Conservation (phyloP, 2,329 filamentous ascomycete species). For the Bipolaris sorokiniana region DNA sequence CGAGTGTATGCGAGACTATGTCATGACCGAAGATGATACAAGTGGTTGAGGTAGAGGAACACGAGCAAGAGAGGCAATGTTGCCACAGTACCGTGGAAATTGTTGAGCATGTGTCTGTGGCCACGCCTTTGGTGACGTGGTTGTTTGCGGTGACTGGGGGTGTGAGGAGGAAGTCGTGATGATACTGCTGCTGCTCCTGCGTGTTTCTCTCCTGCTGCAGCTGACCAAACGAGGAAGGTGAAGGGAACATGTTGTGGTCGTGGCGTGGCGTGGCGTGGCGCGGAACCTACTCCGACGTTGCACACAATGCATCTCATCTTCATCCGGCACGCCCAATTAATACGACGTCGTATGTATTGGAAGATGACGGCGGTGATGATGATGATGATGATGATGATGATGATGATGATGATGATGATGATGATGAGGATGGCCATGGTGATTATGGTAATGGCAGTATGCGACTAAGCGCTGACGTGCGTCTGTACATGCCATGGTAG, state of each 20-base stretch:
- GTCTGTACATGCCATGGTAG: not conserved
- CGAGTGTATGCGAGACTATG: slow-evolving; percentile 13
- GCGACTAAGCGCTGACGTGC: slow-evolving; percentile 10
- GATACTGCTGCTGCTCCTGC: slow-evolving; percentile 3
- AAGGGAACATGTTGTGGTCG: slow-evolving; percentile 6
- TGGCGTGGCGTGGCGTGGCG: slow-evolving; percentile 20
- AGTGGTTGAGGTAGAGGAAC: slow-evolving; percentile 1
- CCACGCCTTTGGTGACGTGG: slow-evolving; percentile 2
- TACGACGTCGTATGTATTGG: too few species aligned
- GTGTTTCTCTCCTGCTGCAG: slow-evolving; percentile 3
- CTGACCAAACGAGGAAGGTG: slow-evolving; percentile 22
- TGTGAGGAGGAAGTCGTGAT: slow-evolving; percentile 1
- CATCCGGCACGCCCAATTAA: too few species aligned
- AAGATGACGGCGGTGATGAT: too few species aligned
- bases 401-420: not conserved
- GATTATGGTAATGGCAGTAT: not conserved
- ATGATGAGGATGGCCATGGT: not conserved
- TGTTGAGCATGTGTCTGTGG: not conserved
- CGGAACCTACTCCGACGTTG: slow-evolving; percentile 16
- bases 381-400: too few species aligned
- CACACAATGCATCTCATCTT: slow-evolving; percentile 7
- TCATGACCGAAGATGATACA: slow-evolving; percentile 14
- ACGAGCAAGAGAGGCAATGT: not conserved
- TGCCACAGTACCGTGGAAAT: slow-evolving; percentile 1
- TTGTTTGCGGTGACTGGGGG: slow-evolving; percentile 2